Percentiles rank a stretch among this genome's conserved stretches.
phyloP scores from a whole-genome alignment of 345 rosid genomes.

The Pugionium dolabratum region DNA sequence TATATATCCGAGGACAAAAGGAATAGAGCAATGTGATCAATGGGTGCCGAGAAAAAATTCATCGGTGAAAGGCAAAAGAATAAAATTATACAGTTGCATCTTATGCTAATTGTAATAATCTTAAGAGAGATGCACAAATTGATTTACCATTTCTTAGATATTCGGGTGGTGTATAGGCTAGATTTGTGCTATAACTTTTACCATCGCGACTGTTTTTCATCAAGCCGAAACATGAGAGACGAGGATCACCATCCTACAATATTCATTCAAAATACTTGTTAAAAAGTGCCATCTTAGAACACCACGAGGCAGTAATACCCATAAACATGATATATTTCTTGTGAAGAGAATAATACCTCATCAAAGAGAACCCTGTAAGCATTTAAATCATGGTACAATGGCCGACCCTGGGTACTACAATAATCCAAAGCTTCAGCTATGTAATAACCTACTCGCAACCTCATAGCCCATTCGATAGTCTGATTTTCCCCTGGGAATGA shows the following conservation, averaged over 20 bases:
- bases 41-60: neutral
- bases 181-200: slow-evolving; percentile 90
- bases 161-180: slow-evolving; percentile 96
- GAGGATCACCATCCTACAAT: slow-evolving; percentile 91
- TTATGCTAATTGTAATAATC: neutral
- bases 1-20: neutral
- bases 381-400: slow-evolving; percentile 93
- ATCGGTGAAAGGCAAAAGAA: neutral
- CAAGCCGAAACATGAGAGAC: slow-evolving; percentile 96
- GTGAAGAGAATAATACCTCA: slow-evolving; percentile 57
- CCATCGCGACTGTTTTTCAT: slow-evolving; percentile 97
- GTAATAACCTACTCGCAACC: slow-evolving; percentile 82
- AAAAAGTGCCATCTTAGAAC: neutral
- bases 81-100: neutral
- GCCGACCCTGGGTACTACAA: slow-evolving; percentile 74
- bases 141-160: slow-evolving; percentile 77
- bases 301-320: neutral
- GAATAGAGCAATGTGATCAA: neutral
- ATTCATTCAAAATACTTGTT: slow-evolving; percentile 25
- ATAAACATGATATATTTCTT: neutral
- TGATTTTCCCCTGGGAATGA: slow-evolving; percentile 82
- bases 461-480: slow-evolving; percentile 96
- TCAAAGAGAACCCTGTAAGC: slow-evolving; percentile 97
- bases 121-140: neutral
- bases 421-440: slow-evolving; percentile 94